Evolutionary conservation across 805 yeast genomes (phyloP).

Genomic region (Clavispora vitiphila): DNA sequence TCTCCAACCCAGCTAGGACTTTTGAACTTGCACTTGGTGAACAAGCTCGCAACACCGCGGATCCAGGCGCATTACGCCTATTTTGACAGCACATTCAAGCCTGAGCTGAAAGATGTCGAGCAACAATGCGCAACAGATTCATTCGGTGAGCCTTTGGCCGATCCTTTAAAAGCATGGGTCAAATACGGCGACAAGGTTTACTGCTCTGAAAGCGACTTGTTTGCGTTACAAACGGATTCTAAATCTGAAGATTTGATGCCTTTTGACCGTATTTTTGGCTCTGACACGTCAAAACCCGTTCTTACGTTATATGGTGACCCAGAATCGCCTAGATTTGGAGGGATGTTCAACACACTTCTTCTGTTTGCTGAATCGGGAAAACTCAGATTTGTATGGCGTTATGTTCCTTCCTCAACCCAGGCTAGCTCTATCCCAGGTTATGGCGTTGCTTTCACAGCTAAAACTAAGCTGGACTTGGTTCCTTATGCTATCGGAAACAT

Average conservation of each 20-base stretch:
- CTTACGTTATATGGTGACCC: conserved; percentile 67
- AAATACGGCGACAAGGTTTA: conserved; percentile 49
- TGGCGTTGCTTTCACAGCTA: conserved; percentile 39
- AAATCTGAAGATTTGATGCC: conserved; percentile 22
- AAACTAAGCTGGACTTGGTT: conserved; percentile 1
- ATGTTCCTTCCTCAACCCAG: conserved; percentile 38
- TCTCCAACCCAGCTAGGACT: conserved; percentile 14
- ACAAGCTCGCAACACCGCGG: conserved; percentile 53
- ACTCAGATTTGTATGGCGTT: conserved; percentile 71
- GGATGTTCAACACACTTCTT: conserved; percentile 54
- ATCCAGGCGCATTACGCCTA: conserved; percentile 59
- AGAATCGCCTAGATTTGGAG: conserved; percentile 42
- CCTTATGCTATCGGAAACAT: not conserved
- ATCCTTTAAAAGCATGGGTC: conserved; percentile 41
- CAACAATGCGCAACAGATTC: conserved; percentile 24
- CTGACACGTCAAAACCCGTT: conserved; percentile 42
- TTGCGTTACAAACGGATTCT: conserved; percentile 61
- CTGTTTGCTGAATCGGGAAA: conserved; percentile 61
- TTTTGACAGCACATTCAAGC: conserved; percentile 35
- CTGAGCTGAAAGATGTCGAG: conserved; percentile 16
- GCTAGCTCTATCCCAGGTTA: conserved; percentile 49
- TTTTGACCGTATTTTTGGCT: conserved; percentile 66
- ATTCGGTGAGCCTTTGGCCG: conserved; percentile 25
- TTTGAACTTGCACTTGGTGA: conserved; percentile 40
- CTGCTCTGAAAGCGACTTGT: conserved; percentile 68